Evolutionary conservation across 352 stramenopile species (phyloP).

Genomic region (Pythium rishiriense): DNA sequence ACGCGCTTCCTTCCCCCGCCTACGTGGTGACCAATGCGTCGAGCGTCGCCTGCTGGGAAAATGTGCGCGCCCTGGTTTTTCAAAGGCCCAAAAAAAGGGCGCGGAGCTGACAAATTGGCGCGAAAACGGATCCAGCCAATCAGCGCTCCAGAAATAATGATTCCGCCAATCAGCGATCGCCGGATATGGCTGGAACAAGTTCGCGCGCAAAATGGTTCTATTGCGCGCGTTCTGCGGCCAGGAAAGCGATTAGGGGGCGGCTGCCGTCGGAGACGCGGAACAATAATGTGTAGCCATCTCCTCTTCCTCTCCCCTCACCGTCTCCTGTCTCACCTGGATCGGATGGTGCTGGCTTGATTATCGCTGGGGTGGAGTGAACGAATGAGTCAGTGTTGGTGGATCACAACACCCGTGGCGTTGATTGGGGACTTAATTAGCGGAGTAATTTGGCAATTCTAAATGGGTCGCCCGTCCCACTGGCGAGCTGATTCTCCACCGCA

Average conservation of each 20-base stretch:
- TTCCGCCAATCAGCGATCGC: slow-evolving; percentile 27
- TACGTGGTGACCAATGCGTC: background rate
- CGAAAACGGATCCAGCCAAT: slow-evolving; percentile 26
- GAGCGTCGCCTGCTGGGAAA: background rate
- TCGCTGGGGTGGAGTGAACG: too few species aligned
- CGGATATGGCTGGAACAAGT: background rate
- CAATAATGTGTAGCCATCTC: background rate
- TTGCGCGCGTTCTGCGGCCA: background rate
- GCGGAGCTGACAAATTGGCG: slow-evolving; percentile 23
- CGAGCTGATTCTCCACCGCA: too few species aligned
- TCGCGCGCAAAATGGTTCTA: slow-evolving; percentile 2
- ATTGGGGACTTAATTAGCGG: too few species aligned
- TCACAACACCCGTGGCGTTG: too few species aligned
- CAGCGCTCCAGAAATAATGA: slow-evolving; percentile 1
- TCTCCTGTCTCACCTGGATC: too few species aligned
- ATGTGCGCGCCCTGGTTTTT: background rate
- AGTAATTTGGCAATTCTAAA: too few species aligned
- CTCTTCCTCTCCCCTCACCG: background rate
- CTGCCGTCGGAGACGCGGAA: too few species aligned
- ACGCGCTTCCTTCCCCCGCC: background rate
- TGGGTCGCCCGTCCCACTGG: too few species aligned
- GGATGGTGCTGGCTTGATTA: too few species aligned
- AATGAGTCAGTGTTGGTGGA: too few species aligned
- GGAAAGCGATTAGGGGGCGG: background rate
- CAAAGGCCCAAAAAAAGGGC: slow-evolving; percentile 30